Base-by-base conservation (phyloP, 192 early-diverging fungal genomes). In the Dispira simplex region DNA sequence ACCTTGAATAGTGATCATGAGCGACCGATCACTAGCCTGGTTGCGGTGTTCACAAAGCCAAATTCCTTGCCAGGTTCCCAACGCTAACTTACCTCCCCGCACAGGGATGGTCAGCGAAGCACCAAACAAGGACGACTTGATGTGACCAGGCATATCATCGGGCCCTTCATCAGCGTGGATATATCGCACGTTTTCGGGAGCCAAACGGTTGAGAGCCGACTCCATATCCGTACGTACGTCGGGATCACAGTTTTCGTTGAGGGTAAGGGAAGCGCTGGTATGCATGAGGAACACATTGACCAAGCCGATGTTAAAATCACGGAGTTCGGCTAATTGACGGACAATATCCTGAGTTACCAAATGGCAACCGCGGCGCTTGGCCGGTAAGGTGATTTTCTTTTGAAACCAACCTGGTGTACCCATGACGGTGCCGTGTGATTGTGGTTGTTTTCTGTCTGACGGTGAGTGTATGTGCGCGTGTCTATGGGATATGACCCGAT, bases 61-160 rank as follows among this genome's bases (percentile, higher is more conserved):
- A 16, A 91, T 87, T 0, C 87, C 89, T 73, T 91, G 89, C 89
- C 89, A 91, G 27, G 84, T 91, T 44, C 93, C 93, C 12, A 89
- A 68, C 27, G 85, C 88, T 20, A 96, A 67, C 45, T 69, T 69
- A 0, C 93, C 92, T 32, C 91, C 76, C 18, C 75, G 77, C 46
- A 96, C 87, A 6, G 93, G 93, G 46, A 96, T 90, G 64, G 86
- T 87, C 20, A 96, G 75, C 3, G 85, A 89, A 0, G 83, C 85
- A 11, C 93, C 93, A 48, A 96, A 69, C 14, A 95, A 68, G 6
- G 84, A 83, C 58, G 79, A 77, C 72, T 96, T 96, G 27, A 95
- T 75, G 73, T 96, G 93, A 0, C 85, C 92, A 39, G 92, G 89
- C 89, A 93, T 92, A 66, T 94, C 91, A 64, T 92, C 91, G 0